Evolutionary conservation across 768 basidiomycete species (phyloP), one percentile per base, ranked within the genome.

Genomic region (Boletus pseudopeckii): DNA sequence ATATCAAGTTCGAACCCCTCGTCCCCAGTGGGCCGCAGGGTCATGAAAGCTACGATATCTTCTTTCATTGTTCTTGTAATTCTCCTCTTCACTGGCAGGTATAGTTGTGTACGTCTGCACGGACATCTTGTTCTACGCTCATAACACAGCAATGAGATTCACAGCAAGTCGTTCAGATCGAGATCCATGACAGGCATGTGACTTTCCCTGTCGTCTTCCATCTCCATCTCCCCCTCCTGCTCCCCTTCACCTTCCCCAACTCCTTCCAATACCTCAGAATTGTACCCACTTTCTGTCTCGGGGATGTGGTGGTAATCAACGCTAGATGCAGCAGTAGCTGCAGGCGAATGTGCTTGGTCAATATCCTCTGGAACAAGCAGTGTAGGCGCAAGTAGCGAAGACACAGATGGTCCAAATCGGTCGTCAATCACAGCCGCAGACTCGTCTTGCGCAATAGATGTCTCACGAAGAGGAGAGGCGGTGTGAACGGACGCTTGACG

Each of bases 211-310:
- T 46, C 54, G 18, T 68, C 68, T 7, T 66, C 66, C 8, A 53
- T 48, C 34, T 65, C 61, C 24, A 57, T 37, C n/a, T 68, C 62
- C 38, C 53, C 61, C 8, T 70, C 68, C 17, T 64, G 54, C 17
- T 70, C 65, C 13, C 22, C 59, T 18, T 70, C 65, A 13, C 58
- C 61, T 10, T 68, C 69, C 26, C 66, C 61, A 32, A 54, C 57
- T 17, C 66, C 68, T 9, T 73, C 74, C 42, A 70, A n/a, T 41
- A 34, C 45, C 44, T 82, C 83, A 1, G 83, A 80, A 48, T 80
- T 81, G 53, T 84, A 83, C 26, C 78, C 83, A 55, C 81, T 84
- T 59, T 78, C 77, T 14, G 69, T 72, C 34, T 78, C 79, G 28
- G 72, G 76, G 22, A 55, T 24, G 28, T 64, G 64, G 24, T 64